A percentile compares a stretch with the other conserved stretches of the same genome.
Conservation (phyloP, 169 alveolate species). For the Cryptosporidium meleagridis region DNA sequence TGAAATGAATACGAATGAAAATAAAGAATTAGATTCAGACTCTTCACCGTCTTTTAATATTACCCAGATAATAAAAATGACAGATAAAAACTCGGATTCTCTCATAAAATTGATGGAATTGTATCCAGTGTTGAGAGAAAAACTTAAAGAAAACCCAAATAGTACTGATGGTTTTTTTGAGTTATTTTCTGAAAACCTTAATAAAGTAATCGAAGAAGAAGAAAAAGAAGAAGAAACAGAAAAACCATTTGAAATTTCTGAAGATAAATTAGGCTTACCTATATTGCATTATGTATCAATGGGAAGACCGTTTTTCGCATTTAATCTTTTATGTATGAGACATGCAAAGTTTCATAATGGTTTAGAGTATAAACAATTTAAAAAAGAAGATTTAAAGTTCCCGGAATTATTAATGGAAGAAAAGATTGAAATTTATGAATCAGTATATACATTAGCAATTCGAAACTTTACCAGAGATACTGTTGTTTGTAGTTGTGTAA, state of each 20-base stretch:
- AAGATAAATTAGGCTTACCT: conserved; percentile 61
- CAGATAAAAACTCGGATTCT: conserved; percentile 30
- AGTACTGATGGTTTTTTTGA: background rate
- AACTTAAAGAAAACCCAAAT: background rate
- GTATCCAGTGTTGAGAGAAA: conserved; percentile 6
- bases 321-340: conserved; percentile 64
- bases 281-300: conserved; percentile 77
- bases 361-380: background rate
- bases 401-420: conserved; percentile 15
- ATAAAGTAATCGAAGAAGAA: background rate
- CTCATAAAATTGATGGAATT: conserved; percentile 11
- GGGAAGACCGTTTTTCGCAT: conserved; percentile 79
- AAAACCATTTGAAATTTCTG: background rate
- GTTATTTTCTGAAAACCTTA: background rate
- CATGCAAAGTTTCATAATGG: background rate
- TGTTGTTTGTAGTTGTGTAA: conserved; percentile 36
- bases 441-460: conserved; percentile 46
- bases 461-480: conserved; percentile 56
- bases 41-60: background rate
- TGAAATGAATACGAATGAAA: too few relatives aligned
- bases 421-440: conserved; percentile 14
- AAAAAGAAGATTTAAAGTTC: background rate
- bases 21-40: background rate
- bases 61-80: conserved; percentile 24
- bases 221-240: background rate